Evolutionary conservation across 768 basidiomycete species (phyloP), one percentile per base, ranked within the genome.

Genomic region (Mycena alexandri): DNA sequence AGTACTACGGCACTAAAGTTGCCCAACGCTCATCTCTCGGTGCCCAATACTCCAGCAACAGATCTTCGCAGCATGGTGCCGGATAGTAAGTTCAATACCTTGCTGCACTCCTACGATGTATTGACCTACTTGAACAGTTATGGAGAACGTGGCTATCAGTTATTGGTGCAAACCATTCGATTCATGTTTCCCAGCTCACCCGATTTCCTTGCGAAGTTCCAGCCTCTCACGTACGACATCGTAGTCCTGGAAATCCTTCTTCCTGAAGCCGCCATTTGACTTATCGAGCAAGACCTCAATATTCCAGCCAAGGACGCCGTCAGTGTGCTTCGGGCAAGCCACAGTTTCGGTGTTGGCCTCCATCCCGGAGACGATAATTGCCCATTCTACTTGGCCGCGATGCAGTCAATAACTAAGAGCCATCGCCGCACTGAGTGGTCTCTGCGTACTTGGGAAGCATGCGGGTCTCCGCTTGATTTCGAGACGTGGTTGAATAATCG

Each of bases 171-270:
- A 1, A 24, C 55, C 3, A 11, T 65, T 4, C 48, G 56, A 7
- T 65, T 65, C 41, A 65, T 65, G 46, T 65, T 65, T 38, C 55
- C 63, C 3, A 55, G 58, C 25, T 14, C 17, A 1, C 19, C 17
- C 17, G 29, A 42, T 6, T 22, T 42, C 1, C 44, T 63, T 14
- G 16, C 1, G 0, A n/a, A 1, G 3, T 50, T 44, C n/a, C 17
- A 16, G 1, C 63, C 63, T 0, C 63, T 65, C 55, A 57, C 63
- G 3, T 65, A 65, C 25, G 55, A 65, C 38, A 50, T 51, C 14
- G 2, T 52, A 1, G 1, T 65, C 3, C 56, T 55, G 0, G 47
- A 65, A 21, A 25, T 65, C 10, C 55, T 65, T 12, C 42, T 65
- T 19, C 55, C 63, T 2, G 63, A 65, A 14, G 48, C 63, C 2